Base-by-base conservation (phyloP, 208 protist species). In the Trypanosoma caninum region DNA sequence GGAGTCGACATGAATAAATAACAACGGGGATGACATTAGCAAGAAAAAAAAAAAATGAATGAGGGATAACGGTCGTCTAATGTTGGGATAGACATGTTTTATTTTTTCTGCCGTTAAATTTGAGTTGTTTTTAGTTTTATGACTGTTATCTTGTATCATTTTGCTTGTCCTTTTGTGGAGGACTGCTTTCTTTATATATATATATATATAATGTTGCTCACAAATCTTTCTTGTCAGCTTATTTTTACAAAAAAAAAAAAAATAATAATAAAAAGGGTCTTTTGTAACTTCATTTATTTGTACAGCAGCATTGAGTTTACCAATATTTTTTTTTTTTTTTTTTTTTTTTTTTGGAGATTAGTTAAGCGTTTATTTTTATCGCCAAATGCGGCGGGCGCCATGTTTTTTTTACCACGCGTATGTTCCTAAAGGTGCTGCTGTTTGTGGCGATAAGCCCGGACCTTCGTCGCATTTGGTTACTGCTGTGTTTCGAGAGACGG, bases 401-500 rank as follows among this genome's bases (percentile, higher is more conserved):
- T 22, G 52, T 6, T 52, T 57, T 33, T 47, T 71, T n/a, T 87
- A 86, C 58, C 60, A 68, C 1, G 76, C 73, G 37, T 93, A 89
- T 55, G 71, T 93, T 38, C 83, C 82, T 7, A 83, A 84, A 37
- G 83, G 69, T 4, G 77, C 70, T 0, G 25, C 64, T 23, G 16
- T 54, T 33, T n/a, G 27, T 22, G 53, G 67, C n/a, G 50, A 72
- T 28, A 54, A 35, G 18, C 44, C 18, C 18, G 7, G 25, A 0
- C 13, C 55, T 8, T 76, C 59, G 33, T 66, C 71, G 3, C 66
- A 80, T 62, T 46, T 62, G 14, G 65, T 61, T 27, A 94, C 87
- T 0, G 57, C 68, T 10, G 54, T 75, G 30, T 94, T 94, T 34
- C 81, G 87, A 9, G 59, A 42, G 1, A 83, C 81, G 0, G 87